A percentile compares a stretch with the other conserved stretches of the same genome.
Evolutionary conservation across 192 early-diverging fungal species (phyloP).

Genomic region (Oehlia diaphana): DNA sequence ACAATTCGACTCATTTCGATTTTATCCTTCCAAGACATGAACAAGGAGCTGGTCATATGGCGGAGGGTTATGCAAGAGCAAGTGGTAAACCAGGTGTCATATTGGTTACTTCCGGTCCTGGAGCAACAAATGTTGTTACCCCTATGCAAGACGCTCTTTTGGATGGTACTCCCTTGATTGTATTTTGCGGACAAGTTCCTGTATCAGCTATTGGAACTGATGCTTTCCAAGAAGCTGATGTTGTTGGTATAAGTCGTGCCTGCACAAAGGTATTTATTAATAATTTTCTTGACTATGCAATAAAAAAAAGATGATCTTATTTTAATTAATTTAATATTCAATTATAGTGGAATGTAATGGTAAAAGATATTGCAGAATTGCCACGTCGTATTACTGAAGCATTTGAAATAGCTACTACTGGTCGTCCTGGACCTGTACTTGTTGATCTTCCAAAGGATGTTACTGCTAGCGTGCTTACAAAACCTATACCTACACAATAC

Average conservation of each 20-base stretch:
- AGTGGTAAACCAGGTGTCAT: slow-evolving; percentile 78
- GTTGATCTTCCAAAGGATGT: slow-evolving; percentile 99
- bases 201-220: slow-evolving; percentile 90
- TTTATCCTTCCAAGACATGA: slow-evolving; percentile 97
- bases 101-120: slow-evolving; percentile 91
- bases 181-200: slow-evolving; percentile 93
- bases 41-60: slow-evolving; percentile 99
- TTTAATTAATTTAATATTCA: background rate
- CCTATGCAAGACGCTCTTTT: slow-evolving; percentile 96
- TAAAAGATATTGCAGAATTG: slow-evolving; percentile 93
- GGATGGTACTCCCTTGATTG: slow-evolving; percentile 94
- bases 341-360: slow-evolving; percentile 92
- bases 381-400: slow-evolving; percentile 98
- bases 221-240: slow-evolving; percentile 98
- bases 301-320: too few relatives aligned
- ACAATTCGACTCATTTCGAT: slow-evolving; percentile 93
- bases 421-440: slow-evolving; percentile 94
- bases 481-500: slow-evolving; percentile 75
- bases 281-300: background rate
- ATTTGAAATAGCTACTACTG: slow-evolving; percentile 93
- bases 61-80: slow-evolving; percentile 93
- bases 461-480: slow-evolving; percentile 84
- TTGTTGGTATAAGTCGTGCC: slow-evolving; percentile 90
- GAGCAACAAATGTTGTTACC: slow-evolving; percentile 97
- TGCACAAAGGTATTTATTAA: slow-evolving; percentile 75